Conservation (phyloP, 2,329 filamentous ascomycete species). For the Ceratocystis colombiana region DNA sequence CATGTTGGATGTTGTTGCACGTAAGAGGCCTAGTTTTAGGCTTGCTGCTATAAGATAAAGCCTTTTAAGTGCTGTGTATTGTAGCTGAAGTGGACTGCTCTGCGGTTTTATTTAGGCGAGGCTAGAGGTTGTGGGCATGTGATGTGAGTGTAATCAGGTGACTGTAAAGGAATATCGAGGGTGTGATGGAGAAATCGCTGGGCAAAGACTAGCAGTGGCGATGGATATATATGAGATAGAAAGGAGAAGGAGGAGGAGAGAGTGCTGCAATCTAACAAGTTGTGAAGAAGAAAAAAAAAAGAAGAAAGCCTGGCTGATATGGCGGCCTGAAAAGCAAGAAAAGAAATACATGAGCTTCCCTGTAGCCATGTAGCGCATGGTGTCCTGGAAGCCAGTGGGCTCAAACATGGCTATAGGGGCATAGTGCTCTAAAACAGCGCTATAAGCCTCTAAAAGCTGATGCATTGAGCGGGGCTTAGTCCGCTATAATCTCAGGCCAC, state of each 20-base stretch:
- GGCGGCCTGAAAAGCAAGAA: neutral
- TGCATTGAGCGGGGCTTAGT: neutral
- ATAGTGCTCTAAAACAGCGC: neutral
- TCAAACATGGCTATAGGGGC: neutral
- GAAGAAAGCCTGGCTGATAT: neutral
- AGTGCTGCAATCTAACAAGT: neutral
- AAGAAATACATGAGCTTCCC: neutral
- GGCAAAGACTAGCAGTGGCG: neutral
- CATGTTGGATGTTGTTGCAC: constrained; percentile 47
- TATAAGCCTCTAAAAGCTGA: neutral
- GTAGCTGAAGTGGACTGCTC: neutral
- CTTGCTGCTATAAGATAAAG: neutral
- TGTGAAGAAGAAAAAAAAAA: neutral
- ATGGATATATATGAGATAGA: neutral
- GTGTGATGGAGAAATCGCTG: neutral
- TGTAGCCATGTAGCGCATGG: neutral
- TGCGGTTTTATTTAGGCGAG: neutral
- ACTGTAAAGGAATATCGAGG: neutral
- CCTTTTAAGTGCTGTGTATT: neutral
- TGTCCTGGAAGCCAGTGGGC: neutral
- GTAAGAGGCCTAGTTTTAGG: neutral
- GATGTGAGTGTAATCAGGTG: neutral
- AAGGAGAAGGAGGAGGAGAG: neutral
- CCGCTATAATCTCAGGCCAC: neutral
- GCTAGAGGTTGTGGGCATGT: neutral